Evolutionary conservation across 768 basidiomycete species (phyloP).

Genomic region (Lactifluus subvellereus): DNA sequence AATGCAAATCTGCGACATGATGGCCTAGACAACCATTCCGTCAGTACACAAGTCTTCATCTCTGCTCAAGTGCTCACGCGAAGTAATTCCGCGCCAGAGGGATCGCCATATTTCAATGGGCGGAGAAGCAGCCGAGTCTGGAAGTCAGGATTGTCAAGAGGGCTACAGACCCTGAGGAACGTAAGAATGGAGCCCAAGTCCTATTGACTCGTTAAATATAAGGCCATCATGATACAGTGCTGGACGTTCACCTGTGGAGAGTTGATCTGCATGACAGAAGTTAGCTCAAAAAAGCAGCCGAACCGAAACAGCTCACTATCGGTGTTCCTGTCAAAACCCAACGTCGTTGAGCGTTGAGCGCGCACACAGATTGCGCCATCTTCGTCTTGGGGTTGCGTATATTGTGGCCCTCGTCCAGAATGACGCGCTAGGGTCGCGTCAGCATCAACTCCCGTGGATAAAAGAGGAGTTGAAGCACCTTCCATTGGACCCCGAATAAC

Average conservation of each 20-base stretch:
- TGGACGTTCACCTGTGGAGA: slow-evolving; percentile 51
- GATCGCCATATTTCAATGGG: slow-evolving; percentile 65
- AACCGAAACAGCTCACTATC: slow-evolving; percentile 51
- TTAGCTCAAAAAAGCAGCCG: neutral
- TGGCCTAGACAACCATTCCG: slow-evolving; percentile 39
- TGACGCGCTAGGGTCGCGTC: slow-evolving; percentile 46
- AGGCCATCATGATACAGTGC: neutral
- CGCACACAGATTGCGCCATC: slow-evolving; percentile 65
- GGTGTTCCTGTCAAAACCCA: slow-evolving; percentile 86
- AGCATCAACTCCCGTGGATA: neutral
- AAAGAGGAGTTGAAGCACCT: slow-evolving; percentile 40
- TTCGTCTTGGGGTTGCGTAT: slow-evolving; percentile 86
- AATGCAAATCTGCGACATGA: slow-evolving; percentile 75
- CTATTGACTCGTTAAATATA: slow-evolving; percentile 33
- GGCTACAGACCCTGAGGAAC: slow-evolving; percentile 81
- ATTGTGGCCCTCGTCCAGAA: slow-evolving; percentile 85
- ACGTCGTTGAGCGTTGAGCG: slow-evolving; percentile 60
- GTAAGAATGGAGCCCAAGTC: slow-evolving; percentile 84
- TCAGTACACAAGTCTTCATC: neutral
- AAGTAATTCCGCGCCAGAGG: slow-evolving; percentile 63
- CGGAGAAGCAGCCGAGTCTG: slow-evolving; percentile 75
- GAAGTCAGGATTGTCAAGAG: slow-evolving; percentile 77
- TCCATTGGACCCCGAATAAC: slow-evolving; percentile 74
- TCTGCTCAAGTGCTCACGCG: slow-evolving; percentile 39
- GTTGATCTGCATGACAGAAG: slow-evolving; percentile 52